These are phyloP conservation scores for Benincasa hispida DNA, from an alignment of 306 rosid species.

Conservation along the genomic window DNA sequence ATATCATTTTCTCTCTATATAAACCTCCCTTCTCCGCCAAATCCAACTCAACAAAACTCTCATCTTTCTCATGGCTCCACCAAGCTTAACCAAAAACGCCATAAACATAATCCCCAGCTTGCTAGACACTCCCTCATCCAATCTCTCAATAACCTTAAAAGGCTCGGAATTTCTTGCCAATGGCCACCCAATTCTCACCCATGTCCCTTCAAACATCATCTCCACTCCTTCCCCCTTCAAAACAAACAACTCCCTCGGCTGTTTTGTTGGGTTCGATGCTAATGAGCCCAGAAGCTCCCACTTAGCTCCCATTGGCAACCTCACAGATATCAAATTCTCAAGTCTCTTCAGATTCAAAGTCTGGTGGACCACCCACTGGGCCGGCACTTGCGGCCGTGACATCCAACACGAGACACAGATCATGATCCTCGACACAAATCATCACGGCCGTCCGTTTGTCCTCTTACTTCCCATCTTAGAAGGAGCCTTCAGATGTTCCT, in stretches of 20 bases:
- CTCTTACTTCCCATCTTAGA: constrained; percentile 52
- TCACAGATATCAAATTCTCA: constrained; percentile 27
- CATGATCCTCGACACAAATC: constrained; percentile 28
- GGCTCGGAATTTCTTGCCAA: constrained; percentile 35
- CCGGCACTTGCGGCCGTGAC: constrained; percentile 32
- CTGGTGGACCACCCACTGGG: constrained; percentile 77
- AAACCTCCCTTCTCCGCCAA: background rate
- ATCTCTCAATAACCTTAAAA: constrained; percentile 21
- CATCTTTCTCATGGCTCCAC: constrained; percentile 39
- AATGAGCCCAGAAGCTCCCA: constrained; percentile 26
- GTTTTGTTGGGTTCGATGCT: constrained; percentile 47
- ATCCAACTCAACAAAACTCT: background rate
- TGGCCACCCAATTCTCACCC: constrained; percentile 37
- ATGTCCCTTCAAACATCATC: constrained; percentile 36
- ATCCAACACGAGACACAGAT: constrained; percentile 51
- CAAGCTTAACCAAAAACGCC: constrained; percentile 30
- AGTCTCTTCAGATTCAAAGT: constrained; percentile 61
- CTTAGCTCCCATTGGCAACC: constrained; percentile 34
- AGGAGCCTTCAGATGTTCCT: constrained; percentile 39
- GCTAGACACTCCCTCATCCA: background rate
- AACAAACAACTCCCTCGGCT: constrained; percentile 17
- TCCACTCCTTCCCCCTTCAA: constrained; percentile 20
- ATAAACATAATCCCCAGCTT: background rate
- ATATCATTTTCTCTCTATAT: background rate
- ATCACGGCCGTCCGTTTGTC: constrained; percentile 33